These are phyloP conservation scores for Nepenthes alata DNA, from an alignment of 179 eudicot species.

Conservation along the genomic window DNA sequence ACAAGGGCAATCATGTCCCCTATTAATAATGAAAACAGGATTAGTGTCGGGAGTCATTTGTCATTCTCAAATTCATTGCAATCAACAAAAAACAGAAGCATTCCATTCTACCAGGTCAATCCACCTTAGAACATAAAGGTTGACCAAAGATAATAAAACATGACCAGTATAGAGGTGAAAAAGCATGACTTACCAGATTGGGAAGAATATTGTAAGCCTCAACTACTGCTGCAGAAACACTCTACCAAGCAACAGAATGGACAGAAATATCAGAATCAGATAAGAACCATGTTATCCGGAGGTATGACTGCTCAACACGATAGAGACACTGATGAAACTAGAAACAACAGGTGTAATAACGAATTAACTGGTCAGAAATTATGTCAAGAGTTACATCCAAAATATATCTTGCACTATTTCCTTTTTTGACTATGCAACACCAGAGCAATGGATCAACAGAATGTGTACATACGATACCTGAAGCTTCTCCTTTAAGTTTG, in stretches of 20 bases:
- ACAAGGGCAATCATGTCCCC: slow-evolving; percentile 1
- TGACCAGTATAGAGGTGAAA: neutral
- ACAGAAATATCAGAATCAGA: slow-evolving; percentile 8
- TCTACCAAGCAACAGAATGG: slow-evolving; percentile 23
- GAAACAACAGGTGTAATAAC: neutral
- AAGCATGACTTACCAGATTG: slow-evolving; percentile 46
- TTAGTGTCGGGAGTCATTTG: neutral
- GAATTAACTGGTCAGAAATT: neutral
- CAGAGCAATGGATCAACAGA: neutral
- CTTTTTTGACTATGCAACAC: too few species aligned
- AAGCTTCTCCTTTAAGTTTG: slow-evolving; percentile 46
- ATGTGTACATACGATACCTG: slow-evolving; percentile 41
- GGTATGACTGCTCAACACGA: neutral
- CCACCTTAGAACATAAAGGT: neutral
- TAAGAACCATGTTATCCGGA: neutral
- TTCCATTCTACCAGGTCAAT: neutral
- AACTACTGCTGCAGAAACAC: slow-evolving; percentile 57
- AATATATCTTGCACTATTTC: neutral
- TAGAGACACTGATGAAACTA: neutral
- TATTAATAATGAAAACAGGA: neutral
- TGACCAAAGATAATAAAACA: neutral
- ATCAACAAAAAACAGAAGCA: neutral
- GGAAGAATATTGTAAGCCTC: slow-evolving; percentile 88
- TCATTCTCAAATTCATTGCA: neutral
- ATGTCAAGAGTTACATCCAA: neutral